Percentiles rank a stretch among this genome's conserved stretches.
These are phyloP conservation scores for Talaromyces pinophilus DNA, from an alignment of 2,329 filamentous ascomycete genomes.

Conservation along the genomic window DNA sequence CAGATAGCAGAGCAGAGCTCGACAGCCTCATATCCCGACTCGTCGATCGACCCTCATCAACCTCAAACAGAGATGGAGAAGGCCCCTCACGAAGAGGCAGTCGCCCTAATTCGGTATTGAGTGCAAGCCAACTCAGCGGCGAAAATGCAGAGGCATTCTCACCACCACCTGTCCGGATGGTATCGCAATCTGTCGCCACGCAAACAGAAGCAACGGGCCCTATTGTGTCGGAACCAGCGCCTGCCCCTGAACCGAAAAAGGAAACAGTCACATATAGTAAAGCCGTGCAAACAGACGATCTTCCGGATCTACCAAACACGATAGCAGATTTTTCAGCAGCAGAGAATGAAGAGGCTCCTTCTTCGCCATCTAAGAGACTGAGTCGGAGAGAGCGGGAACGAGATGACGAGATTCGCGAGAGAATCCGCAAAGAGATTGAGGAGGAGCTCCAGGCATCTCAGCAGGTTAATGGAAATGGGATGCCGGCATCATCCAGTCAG, in stretches of 20 bases:
- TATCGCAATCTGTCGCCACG: conserved; percentile 53
- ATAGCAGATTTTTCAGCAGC: conserved; percentile 61
- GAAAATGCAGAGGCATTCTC: conserved; percentile 54
- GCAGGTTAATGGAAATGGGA: conserved; percentile 32
- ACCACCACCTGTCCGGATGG: conserved; percentile 38
- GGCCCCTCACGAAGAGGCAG: conserved; percentile 59
- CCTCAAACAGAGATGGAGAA: conserved; percentile 58
- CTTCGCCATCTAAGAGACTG: conserved; percentile 65
- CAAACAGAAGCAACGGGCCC: conserved; percentile 75
- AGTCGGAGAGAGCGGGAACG: conserved; percentile 77
- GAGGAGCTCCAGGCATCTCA: conserved; percentile 80
- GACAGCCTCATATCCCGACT: conserved; percentile 83
- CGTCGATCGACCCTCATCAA: conserved; percentile 73
- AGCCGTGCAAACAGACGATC: conserved; percentile 84
- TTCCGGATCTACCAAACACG: conserved; percentile 58
- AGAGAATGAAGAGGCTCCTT: conserved; percentile 56
- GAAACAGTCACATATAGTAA: conserved; percentile 97
- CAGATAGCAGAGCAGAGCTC: conserved; percentile 68
- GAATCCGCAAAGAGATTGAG: conserved; percentile 84
- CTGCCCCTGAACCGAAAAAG: conserved; percentile 47
- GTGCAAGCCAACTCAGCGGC: conserved; percentile 76
- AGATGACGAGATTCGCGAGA: conserved; percentile 85
- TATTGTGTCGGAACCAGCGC: conserved; percentile 78
- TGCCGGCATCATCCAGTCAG: conserved; percentile 46
- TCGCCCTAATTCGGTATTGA: conserved; percentile 82